These are phyloP conservation scores for Phtheirospermum japonicum DNA, from an alignment of 257 asterid species.

Conservation along the genomic window DNA sequence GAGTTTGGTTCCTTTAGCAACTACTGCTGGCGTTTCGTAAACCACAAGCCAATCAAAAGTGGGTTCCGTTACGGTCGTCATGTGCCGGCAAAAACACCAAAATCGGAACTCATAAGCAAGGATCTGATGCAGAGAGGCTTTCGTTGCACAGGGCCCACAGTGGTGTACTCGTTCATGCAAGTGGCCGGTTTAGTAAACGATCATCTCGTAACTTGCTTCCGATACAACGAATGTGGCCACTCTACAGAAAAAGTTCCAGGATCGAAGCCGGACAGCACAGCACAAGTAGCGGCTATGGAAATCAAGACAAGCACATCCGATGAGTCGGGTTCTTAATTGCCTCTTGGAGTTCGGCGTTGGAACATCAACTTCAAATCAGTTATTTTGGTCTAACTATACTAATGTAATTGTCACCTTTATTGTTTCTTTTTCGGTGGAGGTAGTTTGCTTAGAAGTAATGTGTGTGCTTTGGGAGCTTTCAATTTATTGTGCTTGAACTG, in stretches of 20 bases:
- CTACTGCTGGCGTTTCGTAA: slow-evolving; percentile 72
- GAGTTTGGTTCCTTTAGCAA: slow-evolving; percentile 75
- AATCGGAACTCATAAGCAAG: slow-evolving; percentile 73
- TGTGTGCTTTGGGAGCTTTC: slow-evolving; percentile 8
- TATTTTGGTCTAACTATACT: neutral
- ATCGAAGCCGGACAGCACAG: no score
- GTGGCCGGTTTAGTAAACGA: slow-evolving; percentile 68
- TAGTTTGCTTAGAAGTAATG: neutral
- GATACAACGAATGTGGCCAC: slow-evolving; percentile 48
- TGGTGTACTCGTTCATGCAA: slow-evolving; percentile 79
- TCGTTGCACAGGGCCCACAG: slow-evolving; percentile 71
- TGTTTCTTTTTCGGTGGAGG: neutral
- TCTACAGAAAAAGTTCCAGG: slow-evolving; percentile 14
- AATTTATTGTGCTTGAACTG: neutral
- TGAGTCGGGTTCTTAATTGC: neutral
- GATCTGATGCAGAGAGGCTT: slow-evolving; percentile 76
- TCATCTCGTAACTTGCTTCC: slow-evolving; percentile 65
- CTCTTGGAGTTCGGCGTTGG: no score
- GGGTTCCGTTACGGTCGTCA: slow-evolving; percentile 59
- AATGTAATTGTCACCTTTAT: neutral
- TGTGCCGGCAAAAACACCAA: slow-evolving; percentile 73
- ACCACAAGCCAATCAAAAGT: slow-evolving; percentile 46
- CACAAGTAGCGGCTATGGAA: no score
- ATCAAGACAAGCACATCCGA: neutral
- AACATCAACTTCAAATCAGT: neutral